phyloP scores from a whole-genome alignment of 805 yeast genomes.

The Spathaspora girioi region DNA sequence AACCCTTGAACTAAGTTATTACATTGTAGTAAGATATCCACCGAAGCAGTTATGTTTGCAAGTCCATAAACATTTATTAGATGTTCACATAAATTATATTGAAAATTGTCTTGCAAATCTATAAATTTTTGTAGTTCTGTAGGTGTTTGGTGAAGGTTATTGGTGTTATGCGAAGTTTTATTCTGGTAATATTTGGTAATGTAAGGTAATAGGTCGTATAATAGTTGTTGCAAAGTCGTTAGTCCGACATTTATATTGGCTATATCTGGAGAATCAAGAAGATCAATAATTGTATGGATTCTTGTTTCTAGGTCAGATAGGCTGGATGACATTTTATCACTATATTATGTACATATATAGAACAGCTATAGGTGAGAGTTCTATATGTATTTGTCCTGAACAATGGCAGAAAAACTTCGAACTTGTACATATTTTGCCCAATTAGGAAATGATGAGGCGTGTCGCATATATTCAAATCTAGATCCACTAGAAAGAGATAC shows the following conservation, averaged over 20 bases:
- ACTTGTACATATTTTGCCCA: neutral
- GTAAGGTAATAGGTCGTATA: slow-evolving; percentile 9
- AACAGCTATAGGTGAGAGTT: too few species aligned
- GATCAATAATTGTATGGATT: slow-evolving; percentile 12
- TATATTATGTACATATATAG: too few species aligned
- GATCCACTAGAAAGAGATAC: neutral
- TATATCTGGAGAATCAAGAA: slow-evolving; percentile 10
- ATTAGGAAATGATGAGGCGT: neutral
- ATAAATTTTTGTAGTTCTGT: slow-evolving; percentile 25
- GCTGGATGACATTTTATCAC: neutral
- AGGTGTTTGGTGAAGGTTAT: neutral
- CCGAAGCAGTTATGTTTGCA: neutral
- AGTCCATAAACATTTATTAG: slow-evolving; percentile 4
- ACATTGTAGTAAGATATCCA: slow-evolving; percentile 10
- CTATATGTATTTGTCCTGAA: too few species aligned
- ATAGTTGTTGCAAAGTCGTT: slow-evolving; percentile 4
- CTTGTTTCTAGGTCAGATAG: slow-evolving; percentile 7
- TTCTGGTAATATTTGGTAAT: slow-evolving; percentile 9
- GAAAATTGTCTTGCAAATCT: slow-evolving; percentile 49
- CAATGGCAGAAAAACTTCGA: neutral
- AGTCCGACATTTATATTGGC: slow-evolving; percentile 11
- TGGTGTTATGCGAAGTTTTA: neutral
- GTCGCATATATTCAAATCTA: neutral
- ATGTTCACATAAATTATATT: slow-evolving; percentile 45
- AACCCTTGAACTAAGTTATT: slow-evolving; percentile 54